phyloP scores from a whole-genome alignment of 306 rosid species.

The Rosa persica region DNA sequence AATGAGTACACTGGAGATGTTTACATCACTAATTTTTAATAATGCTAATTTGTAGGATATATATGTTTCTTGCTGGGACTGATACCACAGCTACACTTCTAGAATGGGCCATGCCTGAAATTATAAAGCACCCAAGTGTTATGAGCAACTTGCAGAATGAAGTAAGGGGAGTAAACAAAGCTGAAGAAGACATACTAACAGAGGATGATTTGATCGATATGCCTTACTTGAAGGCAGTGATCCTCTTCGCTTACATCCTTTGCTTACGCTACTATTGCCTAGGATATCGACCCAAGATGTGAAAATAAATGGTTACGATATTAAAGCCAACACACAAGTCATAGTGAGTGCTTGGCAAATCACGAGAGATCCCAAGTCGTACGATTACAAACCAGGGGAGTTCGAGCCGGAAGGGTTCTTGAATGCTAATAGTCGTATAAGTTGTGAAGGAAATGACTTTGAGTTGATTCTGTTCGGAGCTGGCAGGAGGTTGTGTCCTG shows the following conservation, averaged over 20 bases:
- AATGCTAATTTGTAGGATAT: slow-evolving; percentile 17
- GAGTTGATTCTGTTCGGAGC: slow-evolving; percentile 37
- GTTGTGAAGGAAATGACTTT: slow-evolving; percentile 31
- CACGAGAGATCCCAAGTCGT: slow-evolving; percentile 31
- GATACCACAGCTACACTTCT: slow-evolving; percentile 37
- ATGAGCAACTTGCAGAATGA: too few relatives aligned
- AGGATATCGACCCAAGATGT: slow-evolving; percentile 19
- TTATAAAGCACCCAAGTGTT: too few relatives aligned
- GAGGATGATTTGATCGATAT: too few relatives aligned
- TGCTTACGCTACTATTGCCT: slow-evolving; percentile 38
- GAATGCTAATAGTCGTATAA: background rate
- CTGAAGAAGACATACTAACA: too few relatives aligned
- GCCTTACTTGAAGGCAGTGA: too few relatives aligned
- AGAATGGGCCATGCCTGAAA: too few relatives aligned
- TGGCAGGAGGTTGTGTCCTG: slow-evolving; percentile 31
- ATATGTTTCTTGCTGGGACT: slow-evolving; percentile 48
- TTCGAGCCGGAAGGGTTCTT: slow-evolving; percentile 36
- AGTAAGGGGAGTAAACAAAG: too few relatives aligned
- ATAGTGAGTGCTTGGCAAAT: slow-evolving; percentile 33
- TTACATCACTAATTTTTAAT: too few relatives aligned
- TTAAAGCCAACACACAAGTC: slow-evolving; percentile 11
- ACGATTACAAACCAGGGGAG: slow-evolving; percentile 26
- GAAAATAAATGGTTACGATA: slow-evolving; percentile 12
- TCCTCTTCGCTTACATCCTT: slow-evolving; percentile 37
- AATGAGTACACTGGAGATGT: too few relatives aligned